A percentile compares a stretch with the other conserved stretches of the same genome.
phyloP scores from a whole-genome alignment of 2,329 filamentous ascomycete genomes.

The Zymoseptoria pseudotritici region DNA sequence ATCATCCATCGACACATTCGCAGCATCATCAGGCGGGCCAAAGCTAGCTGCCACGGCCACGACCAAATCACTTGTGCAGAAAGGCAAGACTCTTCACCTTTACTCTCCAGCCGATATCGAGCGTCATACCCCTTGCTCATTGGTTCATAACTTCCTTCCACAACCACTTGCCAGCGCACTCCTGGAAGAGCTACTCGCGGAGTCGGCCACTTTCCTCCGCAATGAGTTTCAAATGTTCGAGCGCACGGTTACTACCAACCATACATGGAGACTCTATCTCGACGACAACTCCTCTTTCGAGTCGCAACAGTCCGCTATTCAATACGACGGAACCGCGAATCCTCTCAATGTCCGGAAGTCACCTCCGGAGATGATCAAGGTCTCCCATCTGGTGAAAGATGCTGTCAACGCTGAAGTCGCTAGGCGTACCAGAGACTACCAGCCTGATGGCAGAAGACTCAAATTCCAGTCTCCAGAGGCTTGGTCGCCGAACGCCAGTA shows the following conservation, averaged over 20 bases:
- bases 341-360: slow-evolving; percentile 62
- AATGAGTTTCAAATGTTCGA: slow-evolving; percentile 82
- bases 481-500: slow-evolving; percentile 83
- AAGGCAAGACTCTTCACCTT: slow-evolving; percentile 74
- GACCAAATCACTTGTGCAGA: slow-evolving; percentile 53
- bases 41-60: background rate
- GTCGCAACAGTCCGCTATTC: slow-evolving; percentile 68
- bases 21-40: background rate
- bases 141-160: slow-evolving; percentile 85
- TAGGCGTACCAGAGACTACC: slow-evolving; percentile 58
- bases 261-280: slow-evolving; percentile 78
- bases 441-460: slow-evolving; percentile 65
- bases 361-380: slow-evolving; percentile 64
- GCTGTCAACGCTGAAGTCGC: slow-evolving; percentile 74
- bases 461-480: slow-evolving; percentile 63
- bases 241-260: slow-evolving; percentile 74
- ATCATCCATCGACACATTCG: slow-evolving; percentile 32
- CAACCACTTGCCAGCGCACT: slow-evolving; percentile 63
- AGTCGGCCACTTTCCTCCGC: slow-evolving; percentile 63
- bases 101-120: slow-evolving; percentile 77
- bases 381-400: slow-evolving; percentile 62
- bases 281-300: slow-evolving; percentile 62
- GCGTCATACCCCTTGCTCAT: slow-evolving; percentile 77
- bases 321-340: slow-evolving; percentile 74
- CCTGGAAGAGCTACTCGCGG: slow-evolving; percentile 65